Evolutionary conservation across 1,139 yeast genomes (phyloP), one percentile per base, ranked within the genome.

Genomic region (Williopsis jadinii): DNA sequence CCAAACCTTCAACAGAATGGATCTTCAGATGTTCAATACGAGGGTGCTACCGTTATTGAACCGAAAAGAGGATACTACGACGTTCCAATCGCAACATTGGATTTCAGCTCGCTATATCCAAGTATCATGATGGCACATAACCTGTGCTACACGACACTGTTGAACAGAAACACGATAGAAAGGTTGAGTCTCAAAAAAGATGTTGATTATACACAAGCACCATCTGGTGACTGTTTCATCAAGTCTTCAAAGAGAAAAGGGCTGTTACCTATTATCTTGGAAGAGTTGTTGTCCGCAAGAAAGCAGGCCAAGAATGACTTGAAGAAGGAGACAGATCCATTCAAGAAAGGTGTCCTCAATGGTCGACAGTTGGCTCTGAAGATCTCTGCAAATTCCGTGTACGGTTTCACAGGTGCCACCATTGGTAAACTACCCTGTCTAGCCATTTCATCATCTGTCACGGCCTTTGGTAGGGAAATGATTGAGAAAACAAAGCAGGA

Each of bases 111-210:
- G 37, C 74, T 94, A 71, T 94, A 94, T 62, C 99, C 99, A 8
- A 86, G 97, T 46, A 94, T 94, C 56, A 94, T 94, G 97, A 92
- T 92, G 97, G 98, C 99, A 0, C 99, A 94, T 61, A 94, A 94
- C 61, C 69, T 94, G 45, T 94, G 99, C 62, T 94, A 94, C 62
- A 92, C 98, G 0, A 90, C 98, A 0, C 66, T 92, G 35, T 64
- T 92, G 41, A 84, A 77, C 51, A 77, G 75, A 48, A 76, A 74
- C 35, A 76, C 95, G 0, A 84, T 88, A 32, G 76, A 79, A 34
- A 72, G 84, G 37, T 71, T 83, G 45, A 70, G 70, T 0, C 66
- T 94, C 35, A 68, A 73, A 33, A 80, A 83, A 50, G 84, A 71
- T 44, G 80, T 76, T 39, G 97, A 94, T 57, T 94, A 92, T 60